These are phyloP conservation scores for Marsdenia floribunda DNA, from an alignment of 257 asterid species.

Conservation along the genomic window DNA sequence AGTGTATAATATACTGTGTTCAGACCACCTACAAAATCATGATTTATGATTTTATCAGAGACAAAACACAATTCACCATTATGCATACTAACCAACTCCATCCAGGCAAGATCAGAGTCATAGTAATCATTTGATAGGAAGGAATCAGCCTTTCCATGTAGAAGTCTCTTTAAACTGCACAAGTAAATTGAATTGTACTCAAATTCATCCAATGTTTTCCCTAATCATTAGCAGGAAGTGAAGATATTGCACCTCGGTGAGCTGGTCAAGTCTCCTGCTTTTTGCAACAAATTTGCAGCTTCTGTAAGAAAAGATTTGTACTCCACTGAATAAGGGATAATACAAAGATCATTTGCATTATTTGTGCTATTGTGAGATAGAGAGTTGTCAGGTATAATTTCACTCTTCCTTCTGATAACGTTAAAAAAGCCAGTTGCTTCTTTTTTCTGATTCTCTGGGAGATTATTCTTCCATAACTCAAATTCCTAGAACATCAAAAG, in stretches of 20 bases:
- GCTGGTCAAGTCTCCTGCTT: conserved; percentile 78
- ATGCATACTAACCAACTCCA: conserved; percentile 76
- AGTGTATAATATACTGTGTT: neutral
- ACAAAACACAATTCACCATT: neutral
- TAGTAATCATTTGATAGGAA: conserved; percentile 90
- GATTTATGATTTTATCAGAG: neutral
- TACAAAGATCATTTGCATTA: conserved; percentile 55
- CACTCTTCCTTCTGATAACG: conserved; percentile 79
- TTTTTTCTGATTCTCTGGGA: conserved; percentile 61
- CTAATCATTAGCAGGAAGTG: neutral
- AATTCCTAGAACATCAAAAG: conserved; percentile 56
- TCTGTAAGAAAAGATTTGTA: conserved; percentile 54
- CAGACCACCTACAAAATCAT: neutral
- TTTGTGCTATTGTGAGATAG: conserved; percentile 23
- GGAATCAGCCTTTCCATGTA: conserved; percentile 85
- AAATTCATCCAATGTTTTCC: conserved; percentile 1
- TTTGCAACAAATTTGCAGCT: conserved; percentile 66
- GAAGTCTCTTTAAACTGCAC: conserved; percentile 81
- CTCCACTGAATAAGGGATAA: conserved; percentile 77
- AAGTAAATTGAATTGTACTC: conserved; percentile 2
- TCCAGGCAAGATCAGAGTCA: conserved; percentile 97
- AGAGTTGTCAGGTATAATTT: conserved; percentile 44
- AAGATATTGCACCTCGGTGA: conserved; percentile 49
- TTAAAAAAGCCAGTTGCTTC: conserved; percentile 82
- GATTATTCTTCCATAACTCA: conserved; percentile 76